Base-by-base conservation (phyloP, 306 rosid genomes). In the Vigna unguiculata region DNA sequence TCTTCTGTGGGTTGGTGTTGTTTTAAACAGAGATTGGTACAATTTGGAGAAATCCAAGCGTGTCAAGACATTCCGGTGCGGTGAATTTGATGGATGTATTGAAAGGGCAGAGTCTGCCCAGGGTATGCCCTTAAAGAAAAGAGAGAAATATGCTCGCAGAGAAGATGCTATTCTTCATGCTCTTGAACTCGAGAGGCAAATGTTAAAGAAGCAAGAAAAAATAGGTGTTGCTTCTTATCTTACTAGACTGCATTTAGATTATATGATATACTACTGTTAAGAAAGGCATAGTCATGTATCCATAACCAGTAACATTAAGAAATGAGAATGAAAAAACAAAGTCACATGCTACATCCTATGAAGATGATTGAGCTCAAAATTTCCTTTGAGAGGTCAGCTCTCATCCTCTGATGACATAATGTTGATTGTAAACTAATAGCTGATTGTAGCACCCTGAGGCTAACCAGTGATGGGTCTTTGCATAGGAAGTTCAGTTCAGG, bases 101-200 rank as follows among this genome's bases (percentile, higher is more conserved):
- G 95, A 86, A 77, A 92, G 90, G 88, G 98, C 96, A 6, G 98
- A 94, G 81, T 85, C 93, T 4, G 78, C 97, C 1, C 96, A 88
- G 74, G 93, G 95, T 58, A 89, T 94, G 96, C 96, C 97, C 1
- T 84, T 88, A 71, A 94, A 92, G 90, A 94, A 94, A 84, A 89
- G 98, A 75, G 98, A 94, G 85, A 94, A 94, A 79, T 94, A 94
- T 83, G 98, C 98, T 38, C 96, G 98, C 57, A 90, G 96, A 77
- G 98, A 94, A 86, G 98, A 94, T 85, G 98, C 97, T 51, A 92
- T 94, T 81, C 91, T 94, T 61, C 98, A 94, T 61, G 98, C 98
- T 8, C 95, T 94, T 67, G 92, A 90, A 55, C 98, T 94, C 55
- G 98, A 94, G 88, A 92, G 79, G 86, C 84, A 94, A 72, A 75